Base-by-base conservation (phyloP, 208 protist species). In the Herpetomonas tarakana region DNA sequence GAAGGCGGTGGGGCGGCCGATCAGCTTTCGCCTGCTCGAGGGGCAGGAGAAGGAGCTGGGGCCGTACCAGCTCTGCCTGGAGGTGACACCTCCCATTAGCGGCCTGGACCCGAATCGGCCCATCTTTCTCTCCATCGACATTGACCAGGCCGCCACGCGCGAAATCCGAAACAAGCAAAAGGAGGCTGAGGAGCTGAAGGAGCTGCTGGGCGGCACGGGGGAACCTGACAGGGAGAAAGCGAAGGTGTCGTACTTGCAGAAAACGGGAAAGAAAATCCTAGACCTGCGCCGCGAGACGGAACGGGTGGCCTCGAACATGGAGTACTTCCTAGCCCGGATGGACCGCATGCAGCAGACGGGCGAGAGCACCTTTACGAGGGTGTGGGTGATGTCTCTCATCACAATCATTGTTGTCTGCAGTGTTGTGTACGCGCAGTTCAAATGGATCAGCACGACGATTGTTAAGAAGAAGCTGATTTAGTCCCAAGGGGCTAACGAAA, bases 361-460 rank as follows among this genome's bases (percentile, higher is more conserved):
- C 19, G 76, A 78, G 41, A 72, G 54, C 52, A 82, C 71, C 19
- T 74, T 71, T 58, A 72, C 64, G 24, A 52, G 71, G 18, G 74
- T 82, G 47, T 82, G 70, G 70, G 41, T 57, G 16, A 74, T 61
- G 53, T 52, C 71, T 41, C 27, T 52, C 16, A 21, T 74, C 28
- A 71, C 61, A 0, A 68, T 71, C 2, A 9, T 66, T 2, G 52
- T 72, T 0, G 67, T 69, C 41, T 14, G 54, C n/a, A 25, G 27
- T 11, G 63, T 73, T 21, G 68, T 58, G 19, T 74, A 60, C 61
- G 39, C 73, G 22, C 76, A 82, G 66, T 78, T 82, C 54, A 35
- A 52, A 41, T 57, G 67, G 26, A 65, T 82, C 30, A 82, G 74
- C 30, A 67, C 52, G 2, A 72, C 64, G 28, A 64, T 82, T 9